Evolutionary conservation across 202 grass and related monocot species (phyloP).

Genomic region (Cymbopogon flexuosus): DNA sequence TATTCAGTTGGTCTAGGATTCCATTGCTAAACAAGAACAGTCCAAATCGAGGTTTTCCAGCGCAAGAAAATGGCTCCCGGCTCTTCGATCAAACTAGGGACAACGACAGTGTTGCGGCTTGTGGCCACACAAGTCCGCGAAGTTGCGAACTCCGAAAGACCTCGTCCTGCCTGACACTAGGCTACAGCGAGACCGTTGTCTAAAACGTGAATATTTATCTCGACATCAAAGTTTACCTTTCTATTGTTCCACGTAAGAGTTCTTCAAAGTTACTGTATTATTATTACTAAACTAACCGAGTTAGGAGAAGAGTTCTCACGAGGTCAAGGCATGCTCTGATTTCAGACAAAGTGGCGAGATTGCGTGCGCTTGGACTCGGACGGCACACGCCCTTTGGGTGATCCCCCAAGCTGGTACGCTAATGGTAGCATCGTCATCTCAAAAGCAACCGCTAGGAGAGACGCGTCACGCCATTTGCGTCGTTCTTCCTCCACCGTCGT

Average conservation of each 20-base stretch:
- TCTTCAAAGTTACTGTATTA: no score
- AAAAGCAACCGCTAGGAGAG: conserved; percentile 3
- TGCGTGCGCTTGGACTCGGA: not conserved
- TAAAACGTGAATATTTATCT: no score
- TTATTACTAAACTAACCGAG: no score
- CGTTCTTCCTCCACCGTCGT: no score
- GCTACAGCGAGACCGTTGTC: no score
- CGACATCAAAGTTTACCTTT: no score
- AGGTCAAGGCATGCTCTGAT: not conserved
- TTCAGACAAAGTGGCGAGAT: not conserved
- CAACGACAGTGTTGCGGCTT: not conserved
- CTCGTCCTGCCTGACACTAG: not conserved
- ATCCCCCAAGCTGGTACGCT: not conserved
- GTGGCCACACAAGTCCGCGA: not conserved
- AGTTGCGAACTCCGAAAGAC: not conserved
- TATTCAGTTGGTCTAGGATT: not conserved
- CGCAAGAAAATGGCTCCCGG: not conserved
- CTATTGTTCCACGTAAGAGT: not conserved
- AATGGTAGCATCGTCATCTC: not conserved
- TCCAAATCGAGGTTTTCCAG: not conserved
- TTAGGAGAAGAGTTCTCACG: not conserved
- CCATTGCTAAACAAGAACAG: not conserved
- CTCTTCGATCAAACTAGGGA: not conserved
- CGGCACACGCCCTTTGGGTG: not conserved
- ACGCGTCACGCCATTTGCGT: conserved; percentile 20